A percentile compares a stretch with the other conserved stretches of the same genome.
phyloP scores from a whole-genome alignment of 257 asterid genomes.

The Galeopsis tetrahit region DNA sequence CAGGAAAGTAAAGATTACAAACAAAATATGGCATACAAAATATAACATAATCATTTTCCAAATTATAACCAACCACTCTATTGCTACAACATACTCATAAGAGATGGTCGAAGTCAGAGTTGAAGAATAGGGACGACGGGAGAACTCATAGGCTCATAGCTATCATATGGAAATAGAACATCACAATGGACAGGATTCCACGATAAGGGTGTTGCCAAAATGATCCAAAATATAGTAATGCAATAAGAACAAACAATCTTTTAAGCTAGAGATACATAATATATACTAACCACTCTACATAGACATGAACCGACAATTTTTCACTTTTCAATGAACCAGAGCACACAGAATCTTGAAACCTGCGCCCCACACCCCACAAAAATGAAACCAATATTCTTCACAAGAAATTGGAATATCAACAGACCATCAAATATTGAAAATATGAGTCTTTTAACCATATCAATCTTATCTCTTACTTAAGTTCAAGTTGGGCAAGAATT shows the following conservation, averaged over 20 bases:
- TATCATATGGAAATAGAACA: constrained; percentile 11
- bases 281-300: constrained; percentile 1
- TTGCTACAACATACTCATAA: constrained; percentile 20
- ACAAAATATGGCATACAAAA: background rate
- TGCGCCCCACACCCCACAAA: background rate
- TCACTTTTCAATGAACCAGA: constrained; percentile 7
- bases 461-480: constrained; percentile 13
- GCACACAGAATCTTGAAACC: constrained; percentile 19
- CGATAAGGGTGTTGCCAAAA: background rate
- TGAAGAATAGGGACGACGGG: constrained; percentile 1
- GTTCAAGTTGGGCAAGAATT: background rate
- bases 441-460: background rate
- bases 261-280: constrained; percentile 18
- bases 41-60: background rate
- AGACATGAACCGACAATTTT: background rate
- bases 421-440: constrained; percentile 2
- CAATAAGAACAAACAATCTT: background rate
- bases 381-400: constrained; percentile 21
- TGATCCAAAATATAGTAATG: background rate
- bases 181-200: constrained; percentile 2
- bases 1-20: background rate
- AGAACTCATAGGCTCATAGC: background rate
- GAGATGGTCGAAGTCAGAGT: constrained; percentile 16
- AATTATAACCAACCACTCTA: background rate
- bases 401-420: constrained; percentile 7